phyloP scores from a whole-genome alignment of 140 eudicot genomes.

The Oenanthe javanica region DNA sequence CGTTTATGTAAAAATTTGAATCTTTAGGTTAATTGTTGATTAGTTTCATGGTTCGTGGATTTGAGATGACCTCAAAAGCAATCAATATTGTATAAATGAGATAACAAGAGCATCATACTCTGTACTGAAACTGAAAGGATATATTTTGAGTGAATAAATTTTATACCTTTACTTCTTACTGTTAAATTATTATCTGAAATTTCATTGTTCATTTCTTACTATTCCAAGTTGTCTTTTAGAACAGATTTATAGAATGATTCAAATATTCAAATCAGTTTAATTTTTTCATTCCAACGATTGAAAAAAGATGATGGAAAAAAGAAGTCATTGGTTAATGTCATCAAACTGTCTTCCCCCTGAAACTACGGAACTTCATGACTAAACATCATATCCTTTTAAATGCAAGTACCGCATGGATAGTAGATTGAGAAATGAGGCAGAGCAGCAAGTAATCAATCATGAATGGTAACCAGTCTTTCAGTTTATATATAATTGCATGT shows the following conservation, averaged over 20 bases:
- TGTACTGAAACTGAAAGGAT: not conserved
- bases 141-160: not conserved
- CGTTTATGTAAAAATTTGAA: not conserved
- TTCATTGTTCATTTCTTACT: not conserved
- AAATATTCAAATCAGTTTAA: not conserved
- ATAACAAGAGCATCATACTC: not conserved
- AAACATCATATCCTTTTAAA: not conserved
- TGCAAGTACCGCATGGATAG: not conserved
- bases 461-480: not conserved
- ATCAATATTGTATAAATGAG: not conserved
- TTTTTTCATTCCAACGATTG: not conserved
- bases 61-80: not conserved
- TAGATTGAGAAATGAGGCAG: not conserved
- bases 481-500: not conserved
- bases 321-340: not conserved
- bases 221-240: not conserved
- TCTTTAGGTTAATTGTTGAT: not conserved
- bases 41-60: not conserved
- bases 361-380: not conserved
- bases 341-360: not conserved
- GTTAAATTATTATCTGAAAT: not conserved
- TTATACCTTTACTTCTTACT: not conserved
- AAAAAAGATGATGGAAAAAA: not conserved
- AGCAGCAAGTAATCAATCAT: not conserved
- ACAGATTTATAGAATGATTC: not conserved